phyloP scores from a whole-genome alignment of 495 filamentous ascomycete genomes.

The Aspergillus saccharolyticus region DNA sequence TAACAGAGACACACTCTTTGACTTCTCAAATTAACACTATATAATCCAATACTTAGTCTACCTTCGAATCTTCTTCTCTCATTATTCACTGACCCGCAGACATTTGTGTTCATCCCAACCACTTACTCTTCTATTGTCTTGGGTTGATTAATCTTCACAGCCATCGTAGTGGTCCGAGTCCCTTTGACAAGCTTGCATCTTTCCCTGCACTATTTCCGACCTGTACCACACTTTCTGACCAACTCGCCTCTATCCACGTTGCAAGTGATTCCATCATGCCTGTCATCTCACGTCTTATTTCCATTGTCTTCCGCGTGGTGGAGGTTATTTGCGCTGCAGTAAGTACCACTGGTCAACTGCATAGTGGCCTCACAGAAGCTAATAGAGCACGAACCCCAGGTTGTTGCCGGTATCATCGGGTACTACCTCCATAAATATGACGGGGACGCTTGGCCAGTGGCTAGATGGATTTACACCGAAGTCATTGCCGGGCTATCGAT shows the following conservation, averaged over 20 bases:
- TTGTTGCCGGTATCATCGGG: conserved; percentile 55
- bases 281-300: conserved; percentile 46
- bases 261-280: conserved; percentile 32
- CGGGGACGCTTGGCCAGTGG: conserved; percentile 34
- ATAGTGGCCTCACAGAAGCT: background rate
- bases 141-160: background rate
- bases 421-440: conserved; percentile 42
- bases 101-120: too few species aligned
- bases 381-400: conserved; percentile 17
- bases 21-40: background rate
- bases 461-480: conserved; percentile 56
- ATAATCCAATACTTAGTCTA: conserved; percentile 1
- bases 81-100: background rate
- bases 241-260: background rate
- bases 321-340: conserved; percentile 41
- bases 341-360: conserved; percentile 6
- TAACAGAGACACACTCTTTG: background rate
- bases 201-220: background rate
- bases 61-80: background rate
- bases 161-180: background rate
- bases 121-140: too few species aligned
- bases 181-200: background rate
- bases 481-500: conserved; percentile 53
- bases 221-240: conserved; percentile 1
- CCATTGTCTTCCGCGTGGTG: conserved; percentile 44